Evolutionary conservation across 805 yeast genomes (phyloP).

Genomic region (Myxozyma nipponensis): DNA sequence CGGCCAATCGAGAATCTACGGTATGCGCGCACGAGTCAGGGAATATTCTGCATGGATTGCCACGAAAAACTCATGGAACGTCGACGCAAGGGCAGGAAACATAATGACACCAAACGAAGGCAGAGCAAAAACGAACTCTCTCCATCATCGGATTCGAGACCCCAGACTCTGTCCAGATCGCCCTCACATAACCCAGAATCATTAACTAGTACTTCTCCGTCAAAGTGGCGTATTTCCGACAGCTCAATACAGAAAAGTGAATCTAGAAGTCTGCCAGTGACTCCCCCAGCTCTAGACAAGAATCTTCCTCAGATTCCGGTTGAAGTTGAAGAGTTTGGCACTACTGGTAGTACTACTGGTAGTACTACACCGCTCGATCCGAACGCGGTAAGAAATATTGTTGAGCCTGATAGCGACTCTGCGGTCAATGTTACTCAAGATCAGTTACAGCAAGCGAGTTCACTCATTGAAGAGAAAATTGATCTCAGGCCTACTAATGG

Average conservation of each 20-base stretch:
- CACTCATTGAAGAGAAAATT: too few species aligned
- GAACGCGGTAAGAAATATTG: too few species aligned
- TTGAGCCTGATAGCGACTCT: too few species aligned
- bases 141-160: too few species aligned
- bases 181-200: too few species aligned
- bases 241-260: background rate
- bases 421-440: too few species aligned
- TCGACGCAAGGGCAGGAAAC: conserved; percentile 39
- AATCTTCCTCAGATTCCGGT: background rate
- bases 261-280: background rate
- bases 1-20: conserved; percentile 79
- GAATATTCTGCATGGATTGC: conserved; percentile 88
- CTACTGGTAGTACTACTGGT: too few species aligned
- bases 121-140: background rate
- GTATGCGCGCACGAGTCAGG: conserved; percentile 90
- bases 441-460: too few species aligned
- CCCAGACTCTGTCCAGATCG: too few species aligned
- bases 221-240: background rate
- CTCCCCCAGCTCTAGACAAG: background rate
- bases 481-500: too few species aligned
- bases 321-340: background rate
- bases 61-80: conserved; percentile 78
- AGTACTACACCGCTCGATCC: too few species aligned
- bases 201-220: too few species aligned
- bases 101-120: background rate